A percentile compares a stretch with the other conserved stretches of the same genome.
Evolutionary conservation across 1,139 yeast species (phyloP).

Genomic region (Zygoascus meyerae): DNA sequence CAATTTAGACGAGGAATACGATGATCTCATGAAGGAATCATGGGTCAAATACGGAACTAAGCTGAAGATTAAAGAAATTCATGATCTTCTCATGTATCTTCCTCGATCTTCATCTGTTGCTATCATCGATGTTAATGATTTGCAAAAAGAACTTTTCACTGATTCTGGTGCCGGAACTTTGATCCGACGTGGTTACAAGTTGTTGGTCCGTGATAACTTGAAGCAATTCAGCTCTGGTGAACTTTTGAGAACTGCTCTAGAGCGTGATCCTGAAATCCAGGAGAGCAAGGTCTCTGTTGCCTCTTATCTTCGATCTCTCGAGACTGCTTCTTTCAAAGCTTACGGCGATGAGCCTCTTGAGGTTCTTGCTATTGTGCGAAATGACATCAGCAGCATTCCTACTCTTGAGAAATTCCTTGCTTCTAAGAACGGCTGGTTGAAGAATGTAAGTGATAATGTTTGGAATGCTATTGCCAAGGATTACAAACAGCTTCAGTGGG

Average conservation of each 20-base stretch:
- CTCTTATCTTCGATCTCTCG: constrained; percentile 69
- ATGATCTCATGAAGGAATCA: constrained; percentile 78
- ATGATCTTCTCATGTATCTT: constrained; percentile 83
- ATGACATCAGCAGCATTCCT: constrained; percentile 47
- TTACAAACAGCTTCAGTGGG: constrained; percentile 73
- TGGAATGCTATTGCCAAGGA: constrained; percentile 79
- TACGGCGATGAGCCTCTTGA: constrained; percentile 96
- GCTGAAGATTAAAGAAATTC: constrained; percentile 91
- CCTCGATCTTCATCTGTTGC: constrained; percentile 98
- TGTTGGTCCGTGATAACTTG: constrained; percentile 59
- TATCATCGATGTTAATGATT: constrained; percentile 86
- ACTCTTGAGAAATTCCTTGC: constrained; percentile 81
- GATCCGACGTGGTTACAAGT: constrained; percentile 93
- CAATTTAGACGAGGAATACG: constrained; percentile 94
- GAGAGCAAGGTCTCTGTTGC: constrained; percentile 74
- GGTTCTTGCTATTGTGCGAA: constrained; percentile 76
- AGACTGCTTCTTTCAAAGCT: constrained; percentile 57
- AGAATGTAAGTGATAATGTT: constrained; percentile 92
- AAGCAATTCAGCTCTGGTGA: constrained; percentile 69
- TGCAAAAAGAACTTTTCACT: constrained; percentile 94
- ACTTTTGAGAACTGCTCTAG: constrained; percentile 65
- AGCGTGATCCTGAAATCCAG: constrained; percentile 68
- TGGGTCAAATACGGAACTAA: constrained; percentile 99
- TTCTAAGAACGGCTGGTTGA: constrained; percentile 91
- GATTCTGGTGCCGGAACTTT: constrained; percentile 99